Evolutionary conservation across 768 basidiomycete genomes (phyloP), one percentile per base, ranked within the genome.

Genomic region (Boletus rufocinnamomeus): DNA sequence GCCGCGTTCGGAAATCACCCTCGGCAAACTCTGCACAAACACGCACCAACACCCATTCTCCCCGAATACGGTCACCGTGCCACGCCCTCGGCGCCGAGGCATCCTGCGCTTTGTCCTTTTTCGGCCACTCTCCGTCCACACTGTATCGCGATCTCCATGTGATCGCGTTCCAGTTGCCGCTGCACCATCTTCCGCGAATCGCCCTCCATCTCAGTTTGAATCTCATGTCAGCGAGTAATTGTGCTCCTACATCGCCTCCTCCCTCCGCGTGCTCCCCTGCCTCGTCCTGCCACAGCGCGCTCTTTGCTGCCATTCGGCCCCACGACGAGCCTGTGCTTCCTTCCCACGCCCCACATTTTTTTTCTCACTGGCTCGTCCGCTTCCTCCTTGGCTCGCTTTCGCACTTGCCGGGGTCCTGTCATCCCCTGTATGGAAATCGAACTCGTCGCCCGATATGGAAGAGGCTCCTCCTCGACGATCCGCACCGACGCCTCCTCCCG

Each of bases 51-150:
- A 74, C 23, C 37, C 40, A 51, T 61, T 57, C 37, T 14, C 17
- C 21, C 69, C 62, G 67, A 57, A 68, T 61, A 21, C 52, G 63
- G 70, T 21, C 45, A 47, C 54, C 61, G 62, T 63, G 62, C 74
- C 72, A 71, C 60, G 60, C 60, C 76, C 75, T 78, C 75, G 75
- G 76, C 75, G 75, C 75, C 76, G 75, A 76, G 75, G 76, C 64
- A 46, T 59, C 63, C 54, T 67, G 56, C 47, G 40, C 61, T 40
- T 40, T 65, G 58, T 63, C 73, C 71, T 67, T 68, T 68, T 67
- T 58, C 52, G 68, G 66, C 63, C 66, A 64, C 59, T 52, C 67
- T 74, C 74, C 68, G 68, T 50, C 63, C 73, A 69, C 66, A 62
- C 61, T 63, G 61, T 65, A 69, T 69, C 69, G 66, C 63, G 61